phyloP scores from a whole-genome alignment of 129 eudicot species.

The Daucus carota region DNA sequence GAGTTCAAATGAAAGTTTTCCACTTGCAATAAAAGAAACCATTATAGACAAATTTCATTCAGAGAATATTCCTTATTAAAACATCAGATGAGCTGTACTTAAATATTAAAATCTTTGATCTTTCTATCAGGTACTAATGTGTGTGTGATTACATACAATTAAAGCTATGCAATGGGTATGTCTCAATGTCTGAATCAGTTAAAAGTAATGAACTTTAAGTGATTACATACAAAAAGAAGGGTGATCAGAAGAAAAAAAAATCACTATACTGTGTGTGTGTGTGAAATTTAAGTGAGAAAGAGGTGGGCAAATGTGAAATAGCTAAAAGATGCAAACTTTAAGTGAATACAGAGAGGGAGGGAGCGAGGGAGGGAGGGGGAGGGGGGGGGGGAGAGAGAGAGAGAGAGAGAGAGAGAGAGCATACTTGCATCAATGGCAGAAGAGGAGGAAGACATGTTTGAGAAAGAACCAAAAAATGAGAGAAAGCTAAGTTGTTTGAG shows the following conservation, averaged over 20 bases:
- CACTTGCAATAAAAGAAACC: background rate
- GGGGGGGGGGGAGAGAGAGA: background rate
- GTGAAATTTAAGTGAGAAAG: background rate
- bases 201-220: background rate
- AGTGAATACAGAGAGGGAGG: background rate
- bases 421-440: conserved; percentile 31
- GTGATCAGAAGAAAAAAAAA: no score
- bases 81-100: background rate
- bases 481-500: background rate
- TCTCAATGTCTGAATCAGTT: background rate
- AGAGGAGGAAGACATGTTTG: conserved; percentile 27
- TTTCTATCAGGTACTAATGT: background rate
- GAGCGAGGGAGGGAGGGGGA: no score
- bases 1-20: background rate
- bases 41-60: background rate
- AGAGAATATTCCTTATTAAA: background rate
- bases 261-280: background rate
- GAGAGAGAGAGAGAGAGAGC: background rate
- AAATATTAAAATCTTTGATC: background rate
- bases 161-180: background rate
- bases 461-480: background rate
- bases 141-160: background rate
- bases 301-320: background rate
- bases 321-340: background rate
- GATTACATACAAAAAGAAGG: background rate